phyloP scores from a whole-genome alignment of 176 grass and related monocot species.

The Aegilops umbellulata region DNA sequence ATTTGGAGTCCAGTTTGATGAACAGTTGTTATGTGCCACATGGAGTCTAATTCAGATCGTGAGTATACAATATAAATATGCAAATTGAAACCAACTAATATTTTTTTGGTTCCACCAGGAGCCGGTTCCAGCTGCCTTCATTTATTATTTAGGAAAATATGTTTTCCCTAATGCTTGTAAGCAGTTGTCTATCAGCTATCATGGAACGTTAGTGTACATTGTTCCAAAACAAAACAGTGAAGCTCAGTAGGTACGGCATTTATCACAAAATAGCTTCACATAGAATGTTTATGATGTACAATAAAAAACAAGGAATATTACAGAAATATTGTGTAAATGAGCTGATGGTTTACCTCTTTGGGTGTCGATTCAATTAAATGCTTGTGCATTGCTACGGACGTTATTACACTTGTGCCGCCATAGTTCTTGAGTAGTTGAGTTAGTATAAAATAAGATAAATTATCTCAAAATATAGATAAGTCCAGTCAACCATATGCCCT shows the following conservation, averaged over 20 bases:
- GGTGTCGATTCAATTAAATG: background rate
- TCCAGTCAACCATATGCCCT: too few species aligned
- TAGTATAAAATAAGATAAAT: too few species aligned
- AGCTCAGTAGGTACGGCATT: background rate
- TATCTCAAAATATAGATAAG: too few species aligned
- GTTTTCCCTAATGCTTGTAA: background rate
- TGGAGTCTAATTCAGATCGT: background rate
- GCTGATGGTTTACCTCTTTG: slow-evolving; percentile 7
- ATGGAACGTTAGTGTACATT: background rate
- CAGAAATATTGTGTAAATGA: background rate
- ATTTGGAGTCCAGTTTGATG: background rate
- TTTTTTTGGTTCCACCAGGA: background rate
- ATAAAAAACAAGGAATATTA: slow-evolving; percentile 3
- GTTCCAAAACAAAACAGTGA: background rate
- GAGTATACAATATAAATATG: background rate
- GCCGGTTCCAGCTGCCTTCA: background rate
- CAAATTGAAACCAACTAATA: background rate
- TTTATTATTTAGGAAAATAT: background rate
- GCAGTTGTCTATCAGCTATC: slow-evolving; percentile 8
- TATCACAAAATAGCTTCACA: background rate
- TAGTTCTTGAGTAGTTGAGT: background rate
- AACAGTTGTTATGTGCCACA: background rate
- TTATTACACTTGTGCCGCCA: background rate
- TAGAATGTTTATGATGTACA: background rate
- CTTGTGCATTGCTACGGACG: background rate